These are phyloP conservation scores for Eimeria necatrix DNA, from an alignment of 169 alveolate species.

Conservation along the genomic window DNA sequence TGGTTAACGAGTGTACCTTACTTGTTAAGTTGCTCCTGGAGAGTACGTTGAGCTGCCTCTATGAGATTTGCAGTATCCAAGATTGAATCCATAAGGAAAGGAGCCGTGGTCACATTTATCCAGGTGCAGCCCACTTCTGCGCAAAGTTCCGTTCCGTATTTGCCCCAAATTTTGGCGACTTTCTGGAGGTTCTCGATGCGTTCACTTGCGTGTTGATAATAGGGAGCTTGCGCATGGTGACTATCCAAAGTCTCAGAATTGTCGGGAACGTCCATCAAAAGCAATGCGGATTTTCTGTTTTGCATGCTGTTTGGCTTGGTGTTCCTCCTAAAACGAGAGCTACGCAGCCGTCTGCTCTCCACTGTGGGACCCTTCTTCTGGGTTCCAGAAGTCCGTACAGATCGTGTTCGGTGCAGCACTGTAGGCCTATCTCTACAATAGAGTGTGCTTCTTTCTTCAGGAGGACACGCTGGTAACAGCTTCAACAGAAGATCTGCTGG, in stretches of 20 bases:
- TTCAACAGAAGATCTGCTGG: slow-evolving; percentile 48
- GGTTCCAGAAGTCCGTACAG: slow-evolving; percentile 12
- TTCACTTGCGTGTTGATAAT: not conserved
- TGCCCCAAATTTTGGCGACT: slow-evolving; percentile 33
- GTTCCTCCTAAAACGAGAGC: no score
- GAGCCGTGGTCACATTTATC: slow-evolving; percentile 79
- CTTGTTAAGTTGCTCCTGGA: slow-evolving; percentile 47
- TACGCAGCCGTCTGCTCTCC: not conserved
- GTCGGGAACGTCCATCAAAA: no score
- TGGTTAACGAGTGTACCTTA: not conserved
- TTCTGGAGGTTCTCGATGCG: slow-evolving; percentile 21
- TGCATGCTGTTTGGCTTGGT: slow-evolving; percentile 11
- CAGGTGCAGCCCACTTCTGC: slow-evolving; percentile 62
- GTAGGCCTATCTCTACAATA: slow-evolving; percentile 23
- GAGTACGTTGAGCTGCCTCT: slow-evolving; percentile 73
- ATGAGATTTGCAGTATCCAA: slow-evolving; percentile 68
- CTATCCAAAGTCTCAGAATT: no score
- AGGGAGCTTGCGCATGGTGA: no score
- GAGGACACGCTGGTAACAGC: not conserved
- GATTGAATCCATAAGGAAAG: slow-evolving; percentile 74
- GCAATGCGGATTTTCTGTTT: not conserved
- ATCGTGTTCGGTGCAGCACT: not conserved
- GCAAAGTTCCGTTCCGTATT: slow-evolving; percentile 67
- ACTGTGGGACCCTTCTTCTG: not conserved
- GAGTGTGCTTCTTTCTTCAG: not conserved